These are phyloP conservation scores for Ramichloridium luteum DNA, from an alignment of 2,329 filamentous ascomycete genomes.

Conservation along the genomic window DNA sequence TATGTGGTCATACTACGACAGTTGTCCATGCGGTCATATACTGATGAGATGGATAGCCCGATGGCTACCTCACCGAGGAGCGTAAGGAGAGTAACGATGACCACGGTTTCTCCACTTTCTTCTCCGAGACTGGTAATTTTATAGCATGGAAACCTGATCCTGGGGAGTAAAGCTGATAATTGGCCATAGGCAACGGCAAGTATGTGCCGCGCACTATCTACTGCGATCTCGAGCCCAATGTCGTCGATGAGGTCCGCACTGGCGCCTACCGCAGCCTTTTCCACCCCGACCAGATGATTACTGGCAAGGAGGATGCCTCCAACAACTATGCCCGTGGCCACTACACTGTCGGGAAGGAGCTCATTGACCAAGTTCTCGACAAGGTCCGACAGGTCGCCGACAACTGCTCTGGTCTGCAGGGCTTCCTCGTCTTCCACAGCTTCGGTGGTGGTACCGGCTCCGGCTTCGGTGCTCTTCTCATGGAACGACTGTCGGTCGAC, in stretches of 20 bases:
- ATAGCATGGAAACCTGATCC: not conserved
- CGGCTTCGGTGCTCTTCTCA: constrained; percentile 92
- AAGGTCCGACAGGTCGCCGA: constrained; percentile 96
- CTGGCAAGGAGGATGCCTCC: constrained; percentile 98
- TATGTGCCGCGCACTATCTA: constrained; percentile 99
- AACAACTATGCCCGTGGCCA: constrained; percentile 99
- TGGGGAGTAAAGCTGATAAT: constrained; percentile 44
- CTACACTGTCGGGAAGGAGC: constrained; percentile 99
- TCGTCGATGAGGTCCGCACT: constrained; percentile 97
- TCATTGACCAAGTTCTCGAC: constrained; percentile 95
- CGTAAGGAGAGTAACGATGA: constrained; percentile 87
- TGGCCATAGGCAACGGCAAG: constrained; percentile 79
- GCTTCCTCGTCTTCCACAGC: constrained; percentile 99
- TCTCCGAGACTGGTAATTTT: constrained; percentile 90
- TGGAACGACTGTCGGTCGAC: constrained; percentile 98
- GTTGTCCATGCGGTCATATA: not conserved
- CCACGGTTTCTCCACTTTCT: constrained; percentile 99
- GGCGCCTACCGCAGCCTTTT: constrained; percentile 92
- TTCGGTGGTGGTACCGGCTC: constrained; percentile 98
- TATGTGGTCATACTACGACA: constrained; percentile 38
- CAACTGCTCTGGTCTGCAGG: constrained; percentile 95
- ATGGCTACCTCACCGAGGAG: constrained; percentile 97
- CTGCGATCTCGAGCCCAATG: constrained; percentile 98
- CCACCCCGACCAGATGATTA: constrained; percentile 99
- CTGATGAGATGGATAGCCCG: constrained; percentile 52